Evolutionary conservation across 495 filamentous ascomycete genomes (phyloP), one percentile per base, ranked within the genome.

Genomic region (Cenococcum geophilum): DNA sequence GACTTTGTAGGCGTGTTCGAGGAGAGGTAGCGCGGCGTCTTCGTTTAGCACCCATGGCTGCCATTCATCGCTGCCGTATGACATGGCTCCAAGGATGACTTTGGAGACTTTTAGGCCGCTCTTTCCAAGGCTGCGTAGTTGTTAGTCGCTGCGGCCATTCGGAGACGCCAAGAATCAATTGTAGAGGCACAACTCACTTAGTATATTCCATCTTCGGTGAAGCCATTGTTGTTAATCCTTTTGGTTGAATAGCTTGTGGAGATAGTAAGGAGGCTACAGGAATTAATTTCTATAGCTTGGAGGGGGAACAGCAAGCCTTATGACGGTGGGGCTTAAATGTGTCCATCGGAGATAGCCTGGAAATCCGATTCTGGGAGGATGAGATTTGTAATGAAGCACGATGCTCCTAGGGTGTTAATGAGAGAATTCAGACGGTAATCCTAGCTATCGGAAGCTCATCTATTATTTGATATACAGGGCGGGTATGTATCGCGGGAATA

Each of bases 11-110:
- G 84, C 86, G n/a, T 85, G 76, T 67, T 89, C 83, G 45, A 91
- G 79, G 25, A 89, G 72, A 2, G 83, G 83, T 5, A 89, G 77
- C 9, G 84, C 78, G 48, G 85, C 76, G 18, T 78, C 83, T 70
- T 88, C 86, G 48, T 78, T 74, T 20, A 85, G 61, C 5, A 82
- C 77, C 85, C 84, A 89, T 1, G 74, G 74, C 45, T 78, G 73
- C 79, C 79, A 82, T 40, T 76, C 52, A 1, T 72, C 59, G 25
- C 76, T 75, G 14, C 86, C 86, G 57, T 82, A 85, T 64, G 78
- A 82, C 86, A 89, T 89, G 61, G 81, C 80, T 1, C 86, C 86
- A 14, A 89, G 76, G 62, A 87, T 81, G 56, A 86, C 80, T 34
- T 83, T 81, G 5, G 85, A 86, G 62, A 89, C 76, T 57, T 79